Percentiles rank a stretch among this genome's conserved stretches.
These are phyloP conservation scores for Phytopythium chamaehyphon DNA, from an alignment of 352 stramenopile genomes.

Conservation along the genomic window DNA sequence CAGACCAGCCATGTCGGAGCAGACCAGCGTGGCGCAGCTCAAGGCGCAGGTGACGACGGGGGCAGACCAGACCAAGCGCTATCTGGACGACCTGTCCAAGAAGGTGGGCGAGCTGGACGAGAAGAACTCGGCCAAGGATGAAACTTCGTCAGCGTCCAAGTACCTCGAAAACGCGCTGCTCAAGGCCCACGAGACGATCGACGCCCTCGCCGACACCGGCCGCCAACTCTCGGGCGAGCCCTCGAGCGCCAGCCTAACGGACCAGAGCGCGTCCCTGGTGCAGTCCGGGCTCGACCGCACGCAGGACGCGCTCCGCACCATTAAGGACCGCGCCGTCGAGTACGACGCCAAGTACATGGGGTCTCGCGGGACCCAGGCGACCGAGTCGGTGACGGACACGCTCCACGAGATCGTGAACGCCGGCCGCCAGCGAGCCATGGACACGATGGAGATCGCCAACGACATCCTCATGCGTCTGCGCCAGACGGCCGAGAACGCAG, in stretches of 20 bases:
- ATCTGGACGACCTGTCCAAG: constrained; percentile 7
- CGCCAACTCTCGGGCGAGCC: constrained; percentile 30
- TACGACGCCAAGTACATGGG: constrained; percentile 58
- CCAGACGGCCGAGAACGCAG: constrained; percentile 36
- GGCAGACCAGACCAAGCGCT: constrained; percentile 7
- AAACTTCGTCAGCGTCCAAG: constrained; percentile 54
- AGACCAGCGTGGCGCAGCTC: constrained; percentile 5
- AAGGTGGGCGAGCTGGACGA: constrained; percentile 54
- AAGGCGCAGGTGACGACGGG: constrained; percentile 5
- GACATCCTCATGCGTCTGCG: constrained; percentile 46
- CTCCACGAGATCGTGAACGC: constrained; percentile 47
- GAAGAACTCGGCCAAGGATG: constrained; percentile 71
- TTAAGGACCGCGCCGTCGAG: constrained; percentile 34
- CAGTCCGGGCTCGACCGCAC: constrained; percentile 39
- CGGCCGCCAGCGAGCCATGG: constrained; percentile 49
- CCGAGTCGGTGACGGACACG: constrained; percentile 8
- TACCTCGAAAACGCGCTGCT: constrained; percentile 42
- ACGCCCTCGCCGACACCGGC: constrained; percentile 23
- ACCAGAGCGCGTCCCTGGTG: constrained; percentile 39
- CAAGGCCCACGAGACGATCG: constrained; percentile 24
- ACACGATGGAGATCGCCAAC: constrained; percentile 49
- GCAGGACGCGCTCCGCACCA: constrained; percentile 30
- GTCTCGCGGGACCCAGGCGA: constrained; percentile 19
- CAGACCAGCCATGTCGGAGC: not conserved
- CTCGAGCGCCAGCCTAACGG: constrained; percentile 24